Percentiles rank a stretch among this genome's conserved stretches.
Evolutionary conservation across 2,329 filamentous ascomycete species (phyloP).

Genomic region (Sclerotinia borealis): DNA sequence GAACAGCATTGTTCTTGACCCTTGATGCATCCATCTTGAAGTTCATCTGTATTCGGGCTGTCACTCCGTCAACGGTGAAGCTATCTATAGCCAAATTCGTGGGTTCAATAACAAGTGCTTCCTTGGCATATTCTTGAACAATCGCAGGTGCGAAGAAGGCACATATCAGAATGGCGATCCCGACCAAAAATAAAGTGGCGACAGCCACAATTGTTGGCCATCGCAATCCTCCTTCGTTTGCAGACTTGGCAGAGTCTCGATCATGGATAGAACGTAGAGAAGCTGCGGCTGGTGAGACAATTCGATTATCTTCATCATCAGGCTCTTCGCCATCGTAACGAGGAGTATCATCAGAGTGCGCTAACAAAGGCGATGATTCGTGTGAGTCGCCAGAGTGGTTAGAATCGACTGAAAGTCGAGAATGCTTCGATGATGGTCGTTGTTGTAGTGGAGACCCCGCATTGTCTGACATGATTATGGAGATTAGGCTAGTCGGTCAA

Average conservation of each 20-base stretch:
- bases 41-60: conserved; percentile 73
- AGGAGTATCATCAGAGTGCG: conserved; percentile 25
- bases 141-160: conserved; percentile 77
- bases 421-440: conserved; percentile 11
- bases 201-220: conserved; percentile 80
- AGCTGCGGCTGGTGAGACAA: conserved; percentile 31
- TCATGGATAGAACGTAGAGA: conserved; percentile 34
- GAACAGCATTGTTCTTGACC: conserved; percentile 64
- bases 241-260: conserved; percentile 25
- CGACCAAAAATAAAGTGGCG: conserved; percentile 52
- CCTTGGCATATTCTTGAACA: conserved; percentile 78
- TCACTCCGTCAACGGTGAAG: conserved; percentile 72
- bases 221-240: conserved; percentile 41
- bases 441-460: conserved; percentile 11
- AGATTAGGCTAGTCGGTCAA: background rate
- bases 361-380: conserved; percentile 34
- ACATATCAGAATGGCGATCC: conserved; percentile 65
- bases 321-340: conserved; percentile 30
- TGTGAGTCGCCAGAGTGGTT: conserved; percentile 5
- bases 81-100: conserved; percentile 80
- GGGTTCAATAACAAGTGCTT: conserved; percentile 75
- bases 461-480: conserved; percentile 4
- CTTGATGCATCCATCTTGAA: conserved; percentile 74
- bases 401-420: background rate
- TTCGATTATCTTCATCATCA: conserved; percentile 16